These are phyloP conservation scores for Metarhizium brunneum DNA, from an alignment of 2,329 filamentous ascomycete genomes.

Conservation along the genomic window DNA sequence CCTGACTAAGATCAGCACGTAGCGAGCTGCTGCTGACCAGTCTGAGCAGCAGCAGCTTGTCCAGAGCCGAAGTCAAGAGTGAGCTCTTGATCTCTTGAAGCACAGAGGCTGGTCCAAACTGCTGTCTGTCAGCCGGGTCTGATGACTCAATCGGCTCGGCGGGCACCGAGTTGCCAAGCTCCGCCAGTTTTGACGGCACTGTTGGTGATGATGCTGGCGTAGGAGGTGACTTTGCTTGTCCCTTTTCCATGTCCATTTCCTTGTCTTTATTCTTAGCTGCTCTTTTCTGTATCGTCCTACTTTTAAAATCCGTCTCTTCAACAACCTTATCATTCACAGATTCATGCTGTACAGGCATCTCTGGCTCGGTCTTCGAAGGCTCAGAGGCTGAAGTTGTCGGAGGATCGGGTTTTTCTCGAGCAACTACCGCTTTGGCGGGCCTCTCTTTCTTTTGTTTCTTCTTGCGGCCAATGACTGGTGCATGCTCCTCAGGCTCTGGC, in stretches of 20 bases:
- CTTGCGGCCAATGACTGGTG: constrained; percentile 69
- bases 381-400: background rate
- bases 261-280: constrained; percentile 21
- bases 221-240: constrained; percentile 4
- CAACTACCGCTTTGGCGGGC: constrained; percentile 16
- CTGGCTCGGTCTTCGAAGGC: background rate
- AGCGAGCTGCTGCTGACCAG: constrained; percentile 21
- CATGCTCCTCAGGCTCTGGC: constrained; percentile 48
- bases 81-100: constrained; percentile 25
- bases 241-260: constrained; percentile 5
- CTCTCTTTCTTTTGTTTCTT: constrained; percentile 80
- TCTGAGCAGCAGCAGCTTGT: constrained; percentile 28
- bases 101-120: constrained; percentile 22
- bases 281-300: constrained; percentile 22
- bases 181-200: constrained; percentile 5
- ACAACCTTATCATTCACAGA: constrained; percentile 3
- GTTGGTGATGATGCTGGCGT: constrained; percentile 3
- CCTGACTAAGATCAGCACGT: constrained; percentile 16
- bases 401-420: constrained; percentile 5
- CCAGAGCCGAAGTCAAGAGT: constrained; percentile 22
- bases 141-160: constrained; percentile 8
- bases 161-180: constrained; percentile 10
- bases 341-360: background rate
- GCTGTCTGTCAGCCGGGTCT: constrained; percentile 18
- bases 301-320: constrained; percentile 14